Percentiles rank a stretch among this genome's conserved stretches.
Evolutionary conservation across 148 eudicot species (phyloP).

Genomic region (Rhododendron ferrugineum): DNA sequence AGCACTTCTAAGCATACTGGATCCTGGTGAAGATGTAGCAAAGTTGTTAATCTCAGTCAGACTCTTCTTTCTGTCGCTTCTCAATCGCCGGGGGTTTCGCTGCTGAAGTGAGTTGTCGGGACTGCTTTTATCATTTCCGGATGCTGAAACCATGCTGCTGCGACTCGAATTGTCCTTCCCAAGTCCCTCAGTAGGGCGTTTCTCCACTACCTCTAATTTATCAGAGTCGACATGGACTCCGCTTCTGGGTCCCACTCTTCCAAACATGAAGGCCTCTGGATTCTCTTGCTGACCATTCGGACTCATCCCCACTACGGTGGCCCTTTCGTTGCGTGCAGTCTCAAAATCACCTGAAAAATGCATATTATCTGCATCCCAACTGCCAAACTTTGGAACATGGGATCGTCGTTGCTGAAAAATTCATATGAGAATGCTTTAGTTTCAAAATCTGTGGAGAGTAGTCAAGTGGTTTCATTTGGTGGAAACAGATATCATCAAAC

Average conservation of each 20-base stretch:
- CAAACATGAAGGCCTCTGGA: conserved; percentile 37
- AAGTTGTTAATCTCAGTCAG: conserved; percentile 3
- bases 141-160: conserved; percentile 12
- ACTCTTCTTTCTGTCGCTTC: conserved; percentile 18
- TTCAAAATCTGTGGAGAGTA: background rate
- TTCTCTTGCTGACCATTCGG: conserved; percentile 43
- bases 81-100: background rate
- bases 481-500: background rate
- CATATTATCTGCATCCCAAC: conserved; percentile 37
- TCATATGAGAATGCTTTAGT: background rate
- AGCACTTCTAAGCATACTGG: conserved; percentile 4
- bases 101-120: conserved; percentile 12
- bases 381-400: conserved; percentile 45
- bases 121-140: conserved; percentile 21
- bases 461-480: background rate
- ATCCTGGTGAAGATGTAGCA: conserved; percentile 12
- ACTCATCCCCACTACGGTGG: conserved; percentile 22
- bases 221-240: background rate
- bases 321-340: conserved; percentile 35
- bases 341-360: conserved; percentile 44
- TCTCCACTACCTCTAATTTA: background rate
- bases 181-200: background rate
- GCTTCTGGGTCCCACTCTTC: background rate
- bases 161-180: background rate
- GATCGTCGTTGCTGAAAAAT: conserved; percentile 23